These are phyloP conservation scores for Tricholoma sp. DNA, from an alignment of 768 basidiomycete genomes.

Conservation along the genomic window DNA sequence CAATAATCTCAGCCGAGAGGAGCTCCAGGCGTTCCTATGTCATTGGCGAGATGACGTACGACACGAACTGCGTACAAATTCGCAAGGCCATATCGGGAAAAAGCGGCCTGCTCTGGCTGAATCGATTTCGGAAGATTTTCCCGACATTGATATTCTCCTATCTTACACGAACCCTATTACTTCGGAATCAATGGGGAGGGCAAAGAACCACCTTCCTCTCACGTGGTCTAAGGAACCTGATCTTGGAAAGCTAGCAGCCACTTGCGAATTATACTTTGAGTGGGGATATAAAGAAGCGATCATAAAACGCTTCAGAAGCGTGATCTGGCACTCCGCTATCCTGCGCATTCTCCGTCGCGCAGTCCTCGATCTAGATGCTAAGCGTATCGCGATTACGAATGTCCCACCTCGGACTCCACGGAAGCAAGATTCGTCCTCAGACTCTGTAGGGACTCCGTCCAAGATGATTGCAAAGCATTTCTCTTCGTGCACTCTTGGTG, in stretches of 20 bases:
- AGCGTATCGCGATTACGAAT: neutral
- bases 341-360: conserved; percentile 67
- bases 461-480: conserved; percentile 56
- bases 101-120: conserved; percentile 65
- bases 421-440: conserved; percentile 23
- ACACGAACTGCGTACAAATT: conserved; percentile 65
- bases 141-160: conserved; percentile 65
- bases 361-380: conserved; percentile 44
- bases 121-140: conserved; percentile 61
- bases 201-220: conserved; percentile 29
- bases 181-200: conserved; percentile 51
- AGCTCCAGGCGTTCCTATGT: conserved; percentile 49
- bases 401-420: conserved; percentile 34
- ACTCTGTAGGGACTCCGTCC: conserved; percentile 41
- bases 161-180: conserved; percentile 79
- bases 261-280: conserved; percentile 87
- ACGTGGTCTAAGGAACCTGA: conserved; percentile 60
- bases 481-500: conserved; percentile 37
- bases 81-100: conserved; percentile 53
- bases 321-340: conserved; percentile 75
- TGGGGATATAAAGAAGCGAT: conserved; percentile 87
- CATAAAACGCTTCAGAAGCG: conserved; percentile 76
- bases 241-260: conserved; percentile 62
- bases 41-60: conserved; percentile 60
- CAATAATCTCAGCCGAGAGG: conserved; percentile 35